phyloP scores from a whole-genome alignment of 352 stramenopile genomes.

The Globisporangium cystogenes region DNA sequence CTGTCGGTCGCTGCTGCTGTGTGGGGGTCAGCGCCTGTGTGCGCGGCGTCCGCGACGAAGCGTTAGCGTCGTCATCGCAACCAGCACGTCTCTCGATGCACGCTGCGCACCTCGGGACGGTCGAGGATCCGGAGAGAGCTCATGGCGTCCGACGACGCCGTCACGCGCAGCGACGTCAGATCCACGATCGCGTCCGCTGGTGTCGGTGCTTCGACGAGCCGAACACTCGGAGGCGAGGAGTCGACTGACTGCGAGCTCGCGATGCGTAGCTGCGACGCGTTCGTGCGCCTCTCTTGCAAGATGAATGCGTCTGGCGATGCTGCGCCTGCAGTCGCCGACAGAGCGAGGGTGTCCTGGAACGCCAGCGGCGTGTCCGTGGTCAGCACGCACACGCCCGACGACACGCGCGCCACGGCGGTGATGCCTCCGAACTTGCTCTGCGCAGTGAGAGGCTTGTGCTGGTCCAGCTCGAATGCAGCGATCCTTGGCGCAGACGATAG shows the following conservation, averaged over 20 bases:
- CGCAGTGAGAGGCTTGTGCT: not conserved
- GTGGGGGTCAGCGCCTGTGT: too few relatives aligned
- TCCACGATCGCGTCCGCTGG: slow-evolving; percentile 19
- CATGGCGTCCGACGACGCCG: slow-evolving; percentile 17
- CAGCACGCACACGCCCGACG: slow-evolving; percentile 10
- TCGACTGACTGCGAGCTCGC: not conserved
- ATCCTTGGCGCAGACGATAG: slow-evolving; percentile 4
- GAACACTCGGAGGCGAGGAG: not conserved
- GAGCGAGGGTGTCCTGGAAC: slow-evolving; percentile 1
- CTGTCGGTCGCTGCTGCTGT: too few relatives aligned
- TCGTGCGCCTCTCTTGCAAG: not conserved
- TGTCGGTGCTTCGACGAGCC: not conserved
- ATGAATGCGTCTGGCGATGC: not conserved
- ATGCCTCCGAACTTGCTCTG: slow-evolving; percentile 2
- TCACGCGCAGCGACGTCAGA: slow-evolving; percentile 32
- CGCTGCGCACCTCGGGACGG: slow-evolving; percentile 4
- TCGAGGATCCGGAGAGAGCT: slow-evolving; percentile 33
- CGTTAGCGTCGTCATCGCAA: not conserved
- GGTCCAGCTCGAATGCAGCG: not conserved
- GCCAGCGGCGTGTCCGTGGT: slow-evolving; percentile 14
- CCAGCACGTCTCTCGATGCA: not conserved
- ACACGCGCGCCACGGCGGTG: slow-evolving; percentile 2
- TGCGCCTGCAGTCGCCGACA: not conserved
- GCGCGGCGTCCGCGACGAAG: not conserved
- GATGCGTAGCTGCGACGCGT: not conserved